These are phyloP conservation scores for Coniferiporia sulphurascens DNA, from an alignment of 1,284 basidiomycete species.

Conservation along the genomic window DNA sequence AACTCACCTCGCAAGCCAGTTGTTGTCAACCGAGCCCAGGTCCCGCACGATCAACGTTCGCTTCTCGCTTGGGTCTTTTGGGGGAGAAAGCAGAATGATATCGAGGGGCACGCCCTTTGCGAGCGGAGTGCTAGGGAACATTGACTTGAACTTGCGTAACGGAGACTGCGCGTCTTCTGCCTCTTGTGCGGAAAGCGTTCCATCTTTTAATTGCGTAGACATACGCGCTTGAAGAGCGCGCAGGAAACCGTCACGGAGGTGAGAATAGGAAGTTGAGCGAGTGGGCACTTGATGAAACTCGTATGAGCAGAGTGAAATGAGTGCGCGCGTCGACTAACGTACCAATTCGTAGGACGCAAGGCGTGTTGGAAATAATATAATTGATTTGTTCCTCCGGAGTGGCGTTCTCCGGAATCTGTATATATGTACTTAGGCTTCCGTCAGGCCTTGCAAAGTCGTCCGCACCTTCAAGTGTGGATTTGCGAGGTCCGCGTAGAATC, in stretches of 20 bases:
- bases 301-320: neutral
- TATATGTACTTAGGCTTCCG: slow-evolving; percentile 24
- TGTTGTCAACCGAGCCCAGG: slow-evolving; percentile 61
- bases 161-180: slow-evolving; percentile 55
- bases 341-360: slow-evolving; percentile 77
- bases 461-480: slow-evolving; percentile 55
- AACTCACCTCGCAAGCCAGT: slow-evolving; percentile 56
- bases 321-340: slow-evolving; percentile 20
- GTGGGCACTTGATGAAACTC: slow-evolving; percentile 53
- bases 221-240: slow-evolving; percentile 69
- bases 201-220: slow-evolving; percentile 46
- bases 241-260: slow-evolving; percentile 83
- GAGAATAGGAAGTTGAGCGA: slow-evolving; percentile 73
- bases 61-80: slow-evolving; percentile 35
- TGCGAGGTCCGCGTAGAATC: slow-evolving; percentile 76
- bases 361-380: slow-evolving; percentile 59
- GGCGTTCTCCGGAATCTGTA: slow-evolving; percentile 41
- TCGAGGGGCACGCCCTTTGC: slow-evolving; percentile 64
- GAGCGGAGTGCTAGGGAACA: slow-evolving; percentile 68
- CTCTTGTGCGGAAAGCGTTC: slow-evolving; percentile 50
- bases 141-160: slow-evolving; percentile 65
- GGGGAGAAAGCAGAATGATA: slow-evolving; percentile 56
- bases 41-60: slow-evolving; percentile 65
- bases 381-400: slow-evolving; percentile 65
- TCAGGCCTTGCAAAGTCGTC: slow-evolving; percentile 17